Evolutionary conservation across 345 rosid genomes (phyloP), one percentile per base, ranked within the genome.

Genomic region (Euphorbia lathyris): DNA sequence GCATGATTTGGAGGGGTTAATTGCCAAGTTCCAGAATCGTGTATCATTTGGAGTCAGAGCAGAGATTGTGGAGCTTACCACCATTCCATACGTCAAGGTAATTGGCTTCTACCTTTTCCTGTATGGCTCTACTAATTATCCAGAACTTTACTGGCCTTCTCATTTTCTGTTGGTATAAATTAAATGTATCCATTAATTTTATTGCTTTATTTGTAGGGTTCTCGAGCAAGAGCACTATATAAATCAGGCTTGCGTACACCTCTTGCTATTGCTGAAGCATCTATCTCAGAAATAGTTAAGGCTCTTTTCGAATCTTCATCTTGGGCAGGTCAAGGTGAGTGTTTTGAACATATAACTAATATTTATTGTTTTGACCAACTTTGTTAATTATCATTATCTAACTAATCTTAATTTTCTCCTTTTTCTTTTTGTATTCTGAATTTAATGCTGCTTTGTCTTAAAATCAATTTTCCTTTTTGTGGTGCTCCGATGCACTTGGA

Each of bases 31-130:
- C 72, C 99, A 94, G 79, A 92, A 90, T 80, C 97, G 97, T 70
- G 96, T 94, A 74, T 94, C 97, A 27, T 94, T 91, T 83, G 98
- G 98, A 74, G 98, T 94, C 76, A 85, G 97, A 74, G 99, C 99
- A 74, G 99, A 94, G 79, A 87, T 94, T 72, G 99, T 87, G 76
- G 99, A 92, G 79, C 97, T 94, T 74, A 92, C 98, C 38, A 86
- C 83, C 61, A 92, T 91, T 82, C 98, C 97, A 60, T 88, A 76
- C 79, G 90, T 94, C 58, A 94, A 94, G 97, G 99, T 86, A 80
- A 34, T 67, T 66, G 58, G 30, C 62, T 63, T 68, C 66, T 62
- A 14, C 30, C 8, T 22, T 51, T 71, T 58, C 26, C 20, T 64
- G 3, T 29, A 65, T 64, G 45, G 63, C 40, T 57, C 2, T 9